Evolutionary conservation across 2,329 filamentous ascomycete genomes (phyloP).

Genomic region (Chrysoporthe cubensis): DNA sequence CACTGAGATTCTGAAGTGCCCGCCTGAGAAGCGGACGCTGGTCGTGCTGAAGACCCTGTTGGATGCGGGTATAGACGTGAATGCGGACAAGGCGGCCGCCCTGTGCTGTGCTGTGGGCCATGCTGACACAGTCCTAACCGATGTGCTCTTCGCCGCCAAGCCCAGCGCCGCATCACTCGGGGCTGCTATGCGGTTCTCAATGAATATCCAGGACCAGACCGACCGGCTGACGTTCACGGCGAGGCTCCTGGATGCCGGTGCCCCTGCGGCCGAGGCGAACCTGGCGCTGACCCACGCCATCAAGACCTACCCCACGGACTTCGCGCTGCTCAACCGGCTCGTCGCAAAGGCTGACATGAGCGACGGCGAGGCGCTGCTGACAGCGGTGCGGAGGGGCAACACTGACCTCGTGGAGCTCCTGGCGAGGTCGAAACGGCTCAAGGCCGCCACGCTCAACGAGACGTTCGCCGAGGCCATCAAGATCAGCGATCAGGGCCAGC

Average conservation of each 20-base stretch:
- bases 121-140: conserved; percentile 49
- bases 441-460: conserved; percentile 44
- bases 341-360: conserved; percentile 51
- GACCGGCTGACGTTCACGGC: conserved; percentile 56
- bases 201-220: conserved; percentile 55
- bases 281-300: conserved; percentile 57
- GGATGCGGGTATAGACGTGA: conserved; percentile 57
- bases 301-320: conserved; percentile 50
- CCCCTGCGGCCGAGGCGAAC: conserved; percentile 52
- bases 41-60: conserved; percentile 53
- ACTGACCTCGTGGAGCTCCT: conserved; percentile 52
- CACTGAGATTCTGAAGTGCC: conserved; percentile 46
- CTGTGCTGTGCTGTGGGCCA: conserved; percentile 55
- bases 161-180: conserved; percentile 51
- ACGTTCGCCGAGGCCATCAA: conserved; percentile 50
- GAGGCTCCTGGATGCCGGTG: conserved; percentile 54
- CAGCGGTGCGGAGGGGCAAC: conserved; percentile 51
- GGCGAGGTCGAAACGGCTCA: conserved; percentile 41
- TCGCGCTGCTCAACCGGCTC: conserved; percentile 51
- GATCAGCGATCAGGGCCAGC: conserved; percentile 43
- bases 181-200: conserved; percentile 54
- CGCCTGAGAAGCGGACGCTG: conserved; percentile 43
- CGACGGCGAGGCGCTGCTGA: conserved; percentile 53
- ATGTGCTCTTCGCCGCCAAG: conserved; percentile 49
- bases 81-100: conserved; percentile 54